Evolutionary conservation across 306 rosid species (phyloP), one percentile per base, ranked within the genome.

Genomic region (Astragalus membranaceus): DNA sequence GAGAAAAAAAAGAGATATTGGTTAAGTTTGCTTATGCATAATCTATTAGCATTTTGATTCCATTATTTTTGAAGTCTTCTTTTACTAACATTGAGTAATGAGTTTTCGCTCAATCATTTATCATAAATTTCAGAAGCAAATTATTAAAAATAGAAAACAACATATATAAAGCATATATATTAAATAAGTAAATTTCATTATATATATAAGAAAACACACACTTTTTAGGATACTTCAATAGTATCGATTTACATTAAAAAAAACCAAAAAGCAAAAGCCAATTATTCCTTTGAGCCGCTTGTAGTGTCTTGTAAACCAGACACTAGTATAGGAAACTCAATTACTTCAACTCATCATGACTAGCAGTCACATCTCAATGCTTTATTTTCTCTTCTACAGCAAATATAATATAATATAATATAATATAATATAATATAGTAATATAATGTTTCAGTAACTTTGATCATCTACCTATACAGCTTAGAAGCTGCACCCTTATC

Each of bases 401-500:
- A 47, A 33, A 6, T 9, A 12, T 23, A 5, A 13, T 30, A 13
- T 16, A 56, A 2, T 8, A 39, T 39, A 56, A 2, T 8, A 39
- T 39, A 33, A 6, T 9, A 12, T 23, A 5, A 13, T 30, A 13
- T 16, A 56, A 2, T 8, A 39, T 39, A n/a, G n/a, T n/a, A n/a
- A n/a, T n/a, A n/a, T n/a, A n/a, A n/a, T 39, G 2, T 20, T 20
- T 20, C 2, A 33, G 30, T 44, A 3, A 32, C 10, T 57, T 16
- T 20, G 36, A 8, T 33, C 23, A 8, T 73, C 63, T 77, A 65
- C 10, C 7, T 20, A 69, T 85, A 86, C 57, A 88, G 81, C 87
- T 75, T 91, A 2, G 89, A 81, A 67, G 96, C 97, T 5, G 97
- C 96, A 73, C 67, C 87, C 58, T 85, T 87, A 67, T 91, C 97